These are phyloP conservation scores for Apiospora pterosperma DNA, from an alignment of 2,329 filamentous ascomycete genomes.

Conservation along the genomic window DNA sequence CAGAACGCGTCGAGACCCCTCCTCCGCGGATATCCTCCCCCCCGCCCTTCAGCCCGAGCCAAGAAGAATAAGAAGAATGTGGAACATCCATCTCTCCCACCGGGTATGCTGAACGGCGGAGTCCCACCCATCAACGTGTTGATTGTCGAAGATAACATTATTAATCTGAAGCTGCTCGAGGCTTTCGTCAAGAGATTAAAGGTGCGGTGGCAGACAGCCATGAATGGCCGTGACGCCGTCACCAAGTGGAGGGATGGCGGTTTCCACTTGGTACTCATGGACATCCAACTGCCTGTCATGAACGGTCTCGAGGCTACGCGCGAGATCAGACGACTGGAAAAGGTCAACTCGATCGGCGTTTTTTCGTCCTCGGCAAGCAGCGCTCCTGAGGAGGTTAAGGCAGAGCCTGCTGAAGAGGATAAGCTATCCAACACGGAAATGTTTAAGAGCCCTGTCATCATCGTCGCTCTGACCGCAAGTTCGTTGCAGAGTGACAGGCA, in stretches of 20 bases:
- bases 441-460: constrained; percentile 97
- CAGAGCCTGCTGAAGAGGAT: constrained; percentile 60
- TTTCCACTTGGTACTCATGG: constrained; percentile 96
- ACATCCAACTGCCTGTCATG: constrained; percentile 97
- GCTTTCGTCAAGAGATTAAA: constrained; percentile 95
- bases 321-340: constrained; percentile 86
- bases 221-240: constrained; percentile 91
- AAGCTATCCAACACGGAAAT: constrained; percentile 63
- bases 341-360: constrained; percentile 88
- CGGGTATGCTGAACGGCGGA: constrained; percentile 70
- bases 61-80: constrained; percentile 53
- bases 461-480: constrained; percentile 92
- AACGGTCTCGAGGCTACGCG: constrained; percentile 91
- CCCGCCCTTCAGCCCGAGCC: constrained; percentile 40
- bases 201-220: constrained; percentile 94
- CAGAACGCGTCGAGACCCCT: constrained; percentile 55
- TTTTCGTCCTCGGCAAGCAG: constrained; percentile 69
- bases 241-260: constrained; percentile 89
- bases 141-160: constrained; percentile 98
- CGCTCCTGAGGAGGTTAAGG: constrained; percentile 43
- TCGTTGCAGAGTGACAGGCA: constrained; percentile 93
- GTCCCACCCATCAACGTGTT: constrained; percentile 96
- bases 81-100: constrained; percentile 45
- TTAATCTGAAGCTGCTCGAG: constrained; percentile 90
- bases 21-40: constrained; percentile 43